A percentile compares a stretch with the other conserved stretches of the same genome.
These are phyloP conservation scores for Globisporangium spiculum DNA, from an alignment of 352 stramenopile species.

Conservation along the genomic window DNA sequence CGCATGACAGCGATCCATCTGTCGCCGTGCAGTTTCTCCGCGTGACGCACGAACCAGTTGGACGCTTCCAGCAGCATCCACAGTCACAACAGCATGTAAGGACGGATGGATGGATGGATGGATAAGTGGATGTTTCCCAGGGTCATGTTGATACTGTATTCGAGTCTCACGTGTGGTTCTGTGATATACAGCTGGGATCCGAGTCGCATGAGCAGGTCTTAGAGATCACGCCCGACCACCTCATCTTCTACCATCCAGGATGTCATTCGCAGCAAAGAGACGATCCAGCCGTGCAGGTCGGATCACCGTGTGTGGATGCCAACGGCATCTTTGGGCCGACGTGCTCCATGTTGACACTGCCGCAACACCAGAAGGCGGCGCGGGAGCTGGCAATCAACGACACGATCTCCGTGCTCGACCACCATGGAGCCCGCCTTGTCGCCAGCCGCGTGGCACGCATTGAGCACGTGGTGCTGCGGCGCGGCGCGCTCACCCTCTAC, in stretches of 20 bases:
- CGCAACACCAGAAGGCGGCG: constrained; percentile 45
- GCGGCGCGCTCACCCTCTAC: constrained; percentile 56
- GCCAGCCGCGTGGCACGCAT: constrained; percentile 28
- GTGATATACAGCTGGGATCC: not conserved
- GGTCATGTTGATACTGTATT: not conserved
- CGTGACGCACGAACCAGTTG: constrained; percentile 28
- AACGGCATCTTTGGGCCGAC: not conserved
- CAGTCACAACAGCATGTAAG: not conserved
- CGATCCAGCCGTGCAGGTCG: not conserved
- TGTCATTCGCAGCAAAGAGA: not conserved
- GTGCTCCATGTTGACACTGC: constrained; percentile 3
- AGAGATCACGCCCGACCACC: constrained; percentile 47
- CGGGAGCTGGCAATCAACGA: constrained; percentile 45
- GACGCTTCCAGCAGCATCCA: not conserved
- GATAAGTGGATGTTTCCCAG: not conserved
- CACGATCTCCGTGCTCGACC: constrained; percentile 34
- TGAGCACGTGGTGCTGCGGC: constrained; percentile 17
- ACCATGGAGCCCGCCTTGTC: not conserved
- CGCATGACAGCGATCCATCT: constrained; percentile 35
- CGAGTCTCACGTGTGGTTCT: constrained; percentile 7
- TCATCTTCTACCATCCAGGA: constrained; percentile 33
- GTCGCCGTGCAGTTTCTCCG: constrained; percentile 26
- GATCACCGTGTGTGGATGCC: not conserved
- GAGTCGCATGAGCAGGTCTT: constrained; percentile 18
- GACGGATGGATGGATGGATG: not conserved